These are phyloP conservation scores for Daedalea quercina DNA, from an alignment of 768 basidiomycete genomes.

Conservation along the genomic window DNA sequence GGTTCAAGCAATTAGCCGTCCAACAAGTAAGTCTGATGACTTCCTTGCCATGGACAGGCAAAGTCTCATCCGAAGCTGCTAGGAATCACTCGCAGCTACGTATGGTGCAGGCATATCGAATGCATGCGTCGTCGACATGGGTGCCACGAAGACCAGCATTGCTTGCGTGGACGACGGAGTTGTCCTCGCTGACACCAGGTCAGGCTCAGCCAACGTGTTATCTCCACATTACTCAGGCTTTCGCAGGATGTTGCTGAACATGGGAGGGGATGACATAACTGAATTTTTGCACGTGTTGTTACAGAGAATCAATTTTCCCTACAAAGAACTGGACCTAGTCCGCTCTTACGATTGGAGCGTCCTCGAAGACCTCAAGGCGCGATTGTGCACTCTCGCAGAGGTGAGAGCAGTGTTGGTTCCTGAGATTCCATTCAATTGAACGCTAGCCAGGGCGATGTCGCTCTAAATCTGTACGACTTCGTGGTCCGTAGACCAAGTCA, in stretches of 20 bases:
- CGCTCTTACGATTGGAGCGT: constrained; percentile 83
- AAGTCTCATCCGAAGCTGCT: neutral
- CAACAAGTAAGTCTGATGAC: constrained; percentile 62
- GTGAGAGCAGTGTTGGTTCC: constrained; percentile 34
- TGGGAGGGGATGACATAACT: constrained; percentile 95
- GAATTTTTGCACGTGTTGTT: constrained; percentile 79
- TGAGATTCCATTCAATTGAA: neutral
- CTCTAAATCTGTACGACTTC: constrained; percentile 86
- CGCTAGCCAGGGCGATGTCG: constrained; percentile 68
- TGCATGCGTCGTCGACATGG: constrained; percentile 95
- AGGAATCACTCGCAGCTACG: constrained; percentile 91
- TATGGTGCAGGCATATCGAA: constrained; percentile 93
- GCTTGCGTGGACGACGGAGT: constrained; percentile 94
- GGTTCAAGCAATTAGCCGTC: constrained; percentile 88
- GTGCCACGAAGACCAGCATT: constrained; percentile 76
- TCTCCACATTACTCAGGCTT: neutral
- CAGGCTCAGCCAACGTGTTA: neutral
- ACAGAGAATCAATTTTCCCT: constrained; percentile 80
- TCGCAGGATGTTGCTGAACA: constrained; percentile 67
- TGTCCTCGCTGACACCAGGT: constrained; percentile 85
- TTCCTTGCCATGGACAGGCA: neutral
- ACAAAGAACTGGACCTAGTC: constrained; percentile 72
- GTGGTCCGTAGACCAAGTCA: constrained; percentile 71
- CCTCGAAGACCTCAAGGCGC: constrained; percentile 85
- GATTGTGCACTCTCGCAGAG: constrained; percentile 82